phyloP scores from a whole-genome alignment of 2,329 filamentous ascomycete species.

The Colletotrichum sp. region DNA sequence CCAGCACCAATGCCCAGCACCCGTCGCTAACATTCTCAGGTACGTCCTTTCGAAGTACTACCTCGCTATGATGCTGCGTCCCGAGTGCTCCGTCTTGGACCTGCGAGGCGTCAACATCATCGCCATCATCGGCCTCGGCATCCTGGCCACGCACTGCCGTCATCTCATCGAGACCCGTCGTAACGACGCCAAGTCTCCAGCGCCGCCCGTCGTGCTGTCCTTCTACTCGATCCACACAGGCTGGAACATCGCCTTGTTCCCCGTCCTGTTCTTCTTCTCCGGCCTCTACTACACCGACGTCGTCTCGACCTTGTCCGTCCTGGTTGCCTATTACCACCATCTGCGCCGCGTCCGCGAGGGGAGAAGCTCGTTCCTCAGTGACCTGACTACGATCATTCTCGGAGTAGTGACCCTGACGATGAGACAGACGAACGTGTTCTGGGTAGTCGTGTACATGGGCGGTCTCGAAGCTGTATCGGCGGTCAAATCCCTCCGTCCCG shows the following conservation, averaged over 20 bases:
- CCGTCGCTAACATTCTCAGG: slow-evolving; percentile 29
- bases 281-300: slow-evolving; percentile 95
- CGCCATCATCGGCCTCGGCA: slow-evolving; percentile 45
- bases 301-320: slow-evolving; percentile 76
- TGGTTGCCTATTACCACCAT: slow-evolving; percentile 70
- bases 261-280: slow-evolving; percentile 94
- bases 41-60: slow-evolving; percentile 51
- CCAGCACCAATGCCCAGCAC: not conserved
- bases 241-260: slow-evolving; percentile 84
- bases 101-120: slow-evolving; percentile 57
- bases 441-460: slow-evolving; percentile 82
- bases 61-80: slow-evolving; percentile 21
- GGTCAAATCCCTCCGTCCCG: slow-evolving; percentile 48
- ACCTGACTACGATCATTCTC: slow-evolving; percentile 52
- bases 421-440: slow-evolving; percentile 96
- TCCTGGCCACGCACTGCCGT: slow-evolving; percentile 57
- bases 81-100: slow-evolving; percentile 41
- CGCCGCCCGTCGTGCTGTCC: slow-evolving; percentile 32
- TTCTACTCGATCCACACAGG: slow-evolving; percentile 63
- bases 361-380: slow-evolving; percentile 38
- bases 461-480: slow-evolving; percentile 61
- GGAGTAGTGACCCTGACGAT: slow-evolving; percentile 76
- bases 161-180: slow-evolving; percentile 51
- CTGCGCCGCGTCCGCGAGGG: slow-evolving; percentile 46
- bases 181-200: not conserved